Evolutionary conservation across 1,139 yeast species (phyloP).

Genomic region (Eremothecium cymbalariae): DNA sequence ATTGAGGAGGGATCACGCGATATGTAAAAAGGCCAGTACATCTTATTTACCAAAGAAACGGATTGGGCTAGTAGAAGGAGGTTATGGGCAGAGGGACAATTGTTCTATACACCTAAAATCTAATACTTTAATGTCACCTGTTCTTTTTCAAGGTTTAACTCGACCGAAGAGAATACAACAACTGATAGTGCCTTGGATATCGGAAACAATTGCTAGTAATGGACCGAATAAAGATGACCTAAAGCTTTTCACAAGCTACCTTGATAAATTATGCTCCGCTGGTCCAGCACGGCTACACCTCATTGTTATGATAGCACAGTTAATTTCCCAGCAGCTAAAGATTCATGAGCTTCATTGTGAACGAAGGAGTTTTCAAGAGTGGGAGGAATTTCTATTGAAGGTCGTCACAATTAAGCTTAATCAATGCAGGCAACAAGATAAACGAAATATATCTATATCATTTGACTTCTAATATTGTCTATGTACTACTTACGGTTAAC

Average conservation of each 20-base stretch:
- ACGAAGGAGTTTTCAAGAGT: conserved; percentile 21
- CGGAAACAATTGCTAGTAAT: conserved; percentile 33
- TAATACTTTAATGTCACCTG: conserved; percentile 29
- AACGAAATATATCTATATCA: conserved; percentile 1
- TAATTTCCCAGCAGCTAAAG: conserved; percentile 20
- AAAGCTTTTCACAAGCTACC: conserved; percentile 32
- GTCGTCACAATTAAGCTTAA: conserved; percentile 23
- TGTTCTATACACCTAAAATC: conserved; percentile 12
- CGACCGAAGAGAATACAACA: conserved; percentile 34
- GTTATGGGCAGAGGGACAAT: conserved; percentile 7
- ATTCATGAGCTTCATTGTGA: conserved; percentile 11
- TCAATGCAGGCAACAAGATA: conserved; percentile 4
- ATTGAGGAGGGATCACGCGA: conserved; percentile 26
- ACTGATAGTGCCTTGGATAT: conserved; percentile 44
- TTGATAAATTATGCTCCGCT: conserved; percentile 22
- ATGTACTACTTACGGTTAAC: too few species aligned
- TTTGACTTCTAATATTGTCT: conserved; percentile 1
- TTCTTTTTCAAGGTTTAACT: conserved; percentile 33
- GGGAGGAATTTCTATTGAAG: conserved; percentile 27
- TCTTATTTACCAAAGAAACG: conserved; percentile 17
- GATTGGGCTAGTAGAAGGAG: conserved; percentile 14
- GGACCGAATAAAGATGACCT: conserved; percentile 60
- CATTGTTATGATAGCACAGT: conserved; percentile 18
- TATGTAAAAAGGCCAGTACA: conserved; percentile 34
- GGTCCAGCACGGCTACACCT: conserved; percentile 18